Base-by-base conservation (phyloP, 2,329 filamentous ascomycete genomes). In the Fusarium pseudograminearum region DNA sequence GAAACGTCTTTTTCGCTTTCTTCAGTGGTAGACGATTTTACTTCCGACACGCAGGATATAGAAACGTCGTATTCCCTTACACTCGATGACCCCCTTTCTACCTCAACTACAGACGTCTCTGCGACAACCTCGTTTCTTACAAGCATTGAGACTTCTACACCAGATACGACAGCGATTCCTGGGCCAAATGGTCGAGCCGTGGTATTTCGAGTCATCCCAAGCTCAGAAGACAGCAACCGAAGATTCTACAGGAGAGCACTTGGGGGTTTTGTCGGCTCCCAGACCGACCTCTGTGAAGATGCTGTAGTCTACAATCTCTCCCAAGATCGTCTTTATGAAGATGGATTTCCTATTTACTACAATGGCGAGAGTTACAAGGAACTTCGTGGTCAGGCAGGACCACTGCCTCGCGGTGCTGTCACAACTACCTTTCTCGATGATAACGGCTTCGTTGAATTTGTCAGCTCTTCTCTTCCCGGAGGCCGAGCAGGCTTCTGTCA, bases 401-500 rank as follows among this genome's bases (percentile, higher is more conserved):
- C 5, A 3, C 18, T 34, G 4, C 48, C 48, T 15, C 9, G 8
- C 1, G 18, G 18, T 34, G 24, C 48, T 14, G 16, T 63, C 14
- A 54, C 56, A 0, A 34, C 18, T 2, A 41, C 24, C 4, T 60
- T 63, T 38, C 4, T 15, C 4, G 41, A 38, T 30, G 24, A 15
- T 2, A 34, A 24, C 7, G 60, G 48, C 6, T 22, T 28, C 24
- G 14, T 60, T 8, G 16, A 22, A 7, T 63, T 60, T 10, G 7
- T 12, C 4, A 45, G 34, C 14, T 10, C 34, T 4, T 7, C 38
- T 15, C 41, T 63, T 15, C 56, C 46, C 1, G 11, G 12, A 12
- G 46, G 46, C 2, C 46, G 30, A 11, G 53, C 53, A 16, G 42
- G 53, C 7, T 58, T 58, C 10, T 58, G 53, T 7, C 53, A 58